Conservation (phyloP, 257 asterid species). For the Parsonsia alboflavescens region DNA sequence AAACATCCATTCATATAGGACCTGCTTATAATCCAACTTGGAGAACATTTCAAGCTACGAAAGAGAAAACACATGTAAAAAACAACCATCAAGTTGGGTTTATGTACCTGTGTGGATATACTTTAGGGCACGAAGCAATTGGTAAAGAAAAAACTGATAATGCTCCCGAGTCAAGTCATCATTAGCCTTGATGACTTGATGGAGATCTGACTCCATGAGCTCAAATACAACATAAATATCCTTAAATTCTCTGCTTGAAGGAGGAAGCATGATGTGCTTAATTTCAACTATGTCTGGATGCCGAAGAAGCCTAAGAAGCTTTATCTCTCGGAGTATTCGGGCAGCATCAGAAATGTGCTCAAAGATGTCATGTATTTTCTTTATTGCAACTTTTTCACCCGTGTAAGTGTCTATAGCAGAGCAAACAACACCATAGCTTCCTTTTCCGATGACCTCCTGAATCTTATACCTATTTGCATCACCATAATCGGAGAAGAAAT, state of each 20-base stretch:
- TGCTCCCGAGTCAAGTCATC: conserved; percentile 91
- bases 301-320: conserved; percentile 78
- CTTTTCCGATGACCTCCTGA: conserved; percentile 85
- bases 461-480: conserved; percentile 77
- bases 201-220: conserved; percentile 93
- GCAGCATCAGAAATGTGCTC: conserved; percentile 91
- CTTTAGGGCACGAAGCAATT: conserved; percentile 81
- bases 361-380: conserved; percentile 79
- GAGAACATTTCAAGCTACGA: background rate
- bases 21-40: background rate
- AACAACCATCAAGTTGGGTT: background rate
- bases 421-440: conserved; percentile 95
- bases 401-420: conserved; percentile 80
- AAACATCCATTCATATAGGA: background rate
- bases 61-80: background rate
- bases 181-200: conserved; percentile 94
- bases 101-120: conserved; percentile 80
- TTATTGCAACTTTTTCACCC: conserved; percentile 82
- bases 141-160: conserved; percentile 82
- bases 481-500: conserved; percentile 86
- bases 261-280: conserved; percentile 87
- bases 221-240: conserved; percentile 92
- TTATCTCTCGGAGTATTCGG: conserved; percentile 86
- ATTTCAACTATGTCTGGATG: conserved; percentile 97
- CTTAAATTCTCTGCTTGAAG: conserved; percentile 81